Percentiles rank a stretch among this genome's conserved stretches.
These are phyloP conservation scores for Isatis tinctoria DNA, from an alignment of 345 rosid genomes.

Conservation along the genomic window DNA sequence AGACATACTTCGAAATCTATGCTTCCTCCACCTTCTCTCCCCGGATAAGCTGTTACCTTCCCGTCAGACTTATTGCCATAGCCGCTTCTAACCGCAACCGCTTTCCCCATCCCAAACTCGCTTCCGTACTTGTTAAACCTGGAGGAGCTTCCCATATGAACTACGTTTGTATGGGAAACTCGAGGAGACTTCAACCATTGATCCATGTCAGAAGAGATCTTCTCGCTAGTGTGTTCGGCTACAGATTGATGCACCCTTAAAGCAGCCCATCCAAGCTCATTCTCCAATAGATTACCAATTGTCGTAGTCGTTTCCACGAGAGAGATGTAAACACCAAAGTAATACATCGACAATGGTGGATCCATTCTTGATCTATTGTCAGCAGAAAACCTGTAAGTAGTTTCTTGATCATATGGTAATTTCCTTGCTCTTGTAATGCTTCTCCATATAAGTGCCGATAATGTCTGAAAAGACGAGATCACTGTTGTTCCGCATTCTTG, in stretches of 20 bases:
- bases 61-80: conserved; percentile 61
- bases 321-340: too few species aligned
- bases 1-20: conserved; percentile 67
- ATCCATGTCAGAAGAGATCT: conserved; percentile 12
- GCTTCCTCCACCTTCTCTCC: conserved; percentile 61
- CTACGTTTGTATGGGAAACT: background rate
- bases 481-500: too few species aligned
- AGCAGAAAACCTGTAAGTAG: too few species aligned
- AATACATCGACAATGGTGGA: too few species aligned
- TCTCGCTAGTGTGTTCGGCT: conserved; percentile 29
- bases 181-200: background rate
- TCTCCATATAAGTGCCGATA: too few species aligned
- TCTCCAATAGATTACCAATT: too few species aligned
- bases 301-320: too few species aligned
- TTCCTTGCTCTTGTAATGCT: too few species aligned
- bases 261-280: conserved; percentile 67
- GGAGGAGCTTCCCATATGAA: conserved; percentile 76
- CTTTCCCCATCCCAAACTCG: conserved; percentile 75
- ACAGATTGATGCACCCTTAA: conserved; percentile 49
- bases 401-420: too few species aligned
- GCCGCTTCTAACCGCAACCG: conserved; percentile 59
- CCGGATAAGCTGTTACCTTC: conserved; percentile 48
- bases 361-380: too few species aligned
- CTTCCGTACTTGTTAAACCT: conserved; percentile 63
- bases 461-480: too few species aligned